Evolutionary conservation across 495 filamentous ascomycete species (phyloP).

Genomic region (Cetradonia linearis): DNA sequence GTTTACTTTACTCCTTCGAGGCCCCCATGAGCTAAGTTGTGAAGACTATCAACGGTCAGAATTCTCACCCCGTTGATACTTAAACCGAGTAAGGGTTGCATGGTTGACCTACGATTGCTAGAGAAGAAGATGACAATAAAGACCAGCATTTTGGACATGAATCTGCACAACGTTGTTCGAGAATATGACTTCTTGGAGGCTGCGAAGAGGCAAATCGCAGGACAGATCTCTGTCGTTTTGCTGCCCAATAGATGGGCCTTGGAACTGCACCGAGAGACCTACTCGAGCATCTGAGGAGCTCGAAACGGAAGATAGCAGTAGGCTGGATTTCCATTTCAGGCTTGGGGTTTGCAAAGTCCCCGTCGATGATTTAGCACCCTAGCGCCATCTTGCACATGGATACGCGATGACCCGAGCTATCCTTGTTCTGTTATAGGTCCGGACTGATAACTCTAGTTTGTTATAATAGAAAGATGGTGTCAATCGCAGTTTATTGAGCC

Average conservation of each 20-base stretch:
- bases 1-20: not conserved
- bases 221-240: not conserved
- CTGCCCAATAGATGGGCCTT: not conserved
- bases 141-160: conserved; percentile 11
- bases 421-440: not conserved
- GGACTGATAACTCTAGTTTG: not conserved
- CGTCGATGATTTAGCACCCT: not conserved
- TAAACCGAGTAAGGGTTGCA: not conserved
- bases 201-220: not conserved
- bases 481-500: not conserved
- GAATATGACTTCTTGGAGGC: not conserved
- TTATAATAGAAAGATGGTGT: not conserved
- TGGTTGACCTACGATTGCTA: conserved; percentile 10
- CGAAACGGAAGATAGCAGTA: not conserved
- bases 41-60: conserved; percentile 5
- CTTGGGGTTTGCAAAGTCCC: not conserved
- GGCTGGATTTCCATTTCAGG: conserved; percentile 2
- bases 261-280: not conserved
- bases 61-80: not conserved
- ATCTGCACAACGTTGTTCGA: not conserved
- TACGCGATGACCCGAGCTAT: not conserved
- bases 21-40: not conserved
- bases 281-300: not conserved
- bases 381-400: not conserved
- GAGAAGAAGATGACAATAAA: conserved; percentile 12